Evolutionary conservation across 2,329 filamentous ascomycete genomes (phyloP), one percentile per base, ranked within the genome.

Genomic region (Cryphonectria radicalis): DNA sequence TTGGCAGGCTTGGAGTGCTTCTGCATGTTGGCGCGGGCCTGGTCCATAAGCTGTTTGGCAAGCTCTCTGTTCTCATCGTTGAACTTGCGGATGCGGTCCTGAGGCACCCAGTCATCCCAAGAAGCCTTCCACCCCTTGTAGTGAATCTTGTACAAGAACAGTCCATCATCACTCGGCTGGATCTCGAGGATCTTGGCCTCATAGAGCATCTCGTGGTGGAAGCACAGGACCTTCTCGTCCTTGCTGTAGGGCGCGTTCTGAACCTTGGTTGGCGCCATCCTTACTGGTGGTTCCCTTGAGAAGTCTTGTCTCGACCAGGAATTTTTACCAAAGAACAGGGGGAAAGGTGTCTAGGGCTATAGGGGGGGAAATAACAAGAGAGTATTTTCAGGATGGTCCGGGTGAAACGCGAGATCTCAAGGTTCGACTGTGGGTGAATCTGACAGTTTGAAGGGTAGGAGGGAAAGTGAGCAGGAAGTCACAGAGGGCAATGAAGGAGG

Each of bases 41-140:
- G 91, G 71, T 90, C 88, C 76, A 90, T 87, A 42, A 95, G 86
- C 80, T 92, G 91, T 69, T 86, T 85, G 32, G 95, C 94, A 53
- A 99, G 88, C 79, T 97, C 94, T 79, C 93, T 93, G 83, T 98
- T 98, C 83, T 98, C 96, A 70, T 97, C 94, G 67, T 91, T 97
- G 80, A 95, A 92, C 83, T 98, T 98, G 79, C 95, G 92, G 73
- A 99, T 91, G 75, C 96, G 93, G 80, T 98, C 95, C 81, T 94
- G 91, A 32, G 93, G 90, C 62, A 98, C 96, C 95, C 95, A 98
- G 84, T 99, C 96, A 84, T 99, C 96, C 96, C 96, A 99, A 87
- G 94, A 98, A 81, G 95, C 95, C 86, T 99, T 99, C 96, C 96
- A 99, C 78, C 96, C 96, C 83, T 98, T 98, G 85, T 99, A 99